Evolutionary conservation across 2,329 filamentous ascomycete species (phyloP).

Genomic region (Cercospora sesami): DNA sequence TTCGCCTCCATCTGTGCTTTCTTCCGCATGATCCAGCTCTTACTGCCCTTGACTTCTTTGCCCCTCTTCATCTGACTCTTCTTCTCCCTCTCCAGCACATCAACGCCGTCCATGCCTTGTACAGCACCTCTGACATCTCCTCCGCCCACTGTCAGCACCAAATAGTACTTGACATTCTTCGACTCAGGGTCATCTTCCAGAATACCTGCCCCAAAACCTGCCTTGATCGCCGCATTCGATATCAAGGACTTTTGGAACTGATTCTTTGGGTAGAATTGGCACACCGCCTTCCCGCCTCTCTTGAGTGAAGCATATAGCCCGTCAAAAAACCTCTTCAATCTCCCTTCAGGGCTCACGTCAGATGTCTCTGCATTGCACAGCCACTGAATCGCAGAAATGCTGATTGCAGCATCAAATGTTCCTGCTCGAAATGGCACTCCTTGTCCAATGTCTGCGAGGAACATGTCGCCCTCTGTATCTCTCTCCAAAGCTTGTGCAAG

Average conservation of each 20-base stretch:
- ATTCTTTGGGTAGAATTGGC: conserved; percentile 98
- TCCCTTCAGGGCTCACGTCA: conserved; percentile 75
- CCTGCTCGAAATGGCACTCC: conserved; percentile 91
- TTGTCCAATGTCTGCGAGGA: conserved; percentile 92
- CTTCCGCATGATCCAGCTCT: conserved; percentile 79
- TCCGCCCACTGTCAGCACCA: conserved; percentile 85
- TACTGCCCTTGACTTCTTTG: conserved; percentile 70
- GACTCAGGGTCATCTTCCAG: conserved; percentile 94
- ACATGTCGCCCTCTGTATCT: conserved; percentile 89
- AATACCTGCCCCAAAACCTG: conserved; percentile 91
- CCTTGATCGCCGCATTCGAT: conserved; percentile 81
- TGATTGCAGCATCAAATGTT: conserved; percentile 90
- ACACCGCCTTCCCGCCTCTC: conserved; percentile 84
- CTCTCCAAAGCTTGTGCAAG: conserved; percentile 89
- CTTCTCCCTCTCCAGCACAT: conserved; percentile 68
- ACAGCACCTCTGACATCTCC: conserved; percentile 86
- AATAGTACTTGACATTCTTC: conserved; percentile 94
- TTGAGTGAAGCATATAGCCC: conserved; percentile 82
- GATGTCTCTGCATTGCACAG: conserved; percentile 91
- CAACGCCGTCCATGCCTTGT: conserved; percentile 80
- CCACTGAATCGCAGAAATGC: conserved; percentile 97
- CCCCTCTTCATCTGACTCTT: conserved; percentile 51
- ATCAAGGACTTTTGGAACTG: conserved; percentile 91
- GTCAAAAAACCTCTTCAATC: conserved; percentile 85
- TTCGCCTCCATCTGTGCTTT: conserved; percentile 93